These are phyloP conservation scores for Gyrodon lividus DNA, from an alignment of 768 basidiomycete species.

Conservation along the genomic window DNA sequence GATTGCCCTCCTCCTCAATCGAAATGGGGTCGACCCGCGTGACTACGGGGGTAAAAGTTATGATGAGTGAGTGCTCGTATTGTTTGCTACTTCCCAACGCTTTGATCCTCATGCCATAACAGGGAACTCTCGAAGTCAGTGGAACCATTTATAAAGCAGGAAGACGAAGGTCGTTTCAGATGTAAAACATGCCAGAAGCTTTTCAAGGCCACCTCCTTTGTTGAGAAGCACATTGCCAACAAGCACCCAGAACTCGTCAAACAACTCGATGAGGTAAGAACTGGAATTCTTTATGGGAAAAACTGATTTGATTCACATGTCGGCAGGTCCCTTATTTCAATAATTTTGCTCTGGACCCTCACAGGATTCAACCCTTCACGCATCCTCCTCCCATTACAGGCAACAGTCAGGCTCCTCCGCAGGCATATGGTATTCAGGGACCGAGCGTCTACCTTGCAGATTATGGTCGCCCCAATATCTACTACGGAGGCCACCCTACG, in stretches of 20 bases:
- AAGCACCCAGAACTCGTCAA: slow-evolving; percentile 90
- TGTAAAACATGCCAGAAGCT: slow-evolving; percentile 97
- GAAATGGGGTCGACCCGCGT: slow-evolving; percentile 76
- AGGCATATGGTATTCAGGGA: slow-evolving; percentile 80
- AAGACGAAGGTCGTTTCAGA: slow-evolving; percentile 95
- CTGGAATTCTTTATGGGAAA: slow-evolving; percentile 7
- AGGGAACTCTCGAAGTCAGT: slow-evolving; percentile 83
- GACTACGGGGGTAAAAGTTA: slow-evolving; percentile 88
- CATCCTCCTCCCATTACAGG: slow-evolving; percentile 71
- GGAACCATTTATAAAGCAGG: slow-evolving; percentile 84
- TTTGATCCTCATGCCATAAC: slow-evolving; percentile 15
- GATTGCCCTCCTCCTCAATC: slow-evolving; percentile 76
- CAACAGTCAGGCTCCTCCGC: slow-evolving; percentile 76
- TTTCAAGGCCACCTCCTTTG: slow-evolving; percentile 95
- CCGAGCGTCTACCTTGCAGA: slow-evolving; percentile 50
- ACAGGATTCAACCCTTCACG: slow-evolving; percentile 82
- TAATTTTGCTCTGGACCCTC: slow-evolving; percentile 94
- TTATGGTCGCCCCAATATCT: slow-evolving; percentile 39
- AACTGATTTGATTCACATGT: slow-evolving; percentile 18
- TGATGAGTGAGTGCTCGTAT: slow-evolving; percentile 68
- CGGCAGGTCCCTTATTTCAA: slow-evolving; percentile 85
- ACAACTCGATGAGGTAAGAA: slow-evolving; percentile 76
- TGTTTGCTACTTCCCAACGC: slow-evolving; percentile 4
- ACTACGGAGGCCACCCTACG: slow-evolving; percentile 39
- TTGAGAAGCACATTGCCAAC: slow-evolving; percentile 95